Percentiles rank a stretch among this genome's conserved stretches.
Conservation (phyloP, 2,329 filamentous ascomycete species). For the Sphaerulina vaccinii region DNA sequence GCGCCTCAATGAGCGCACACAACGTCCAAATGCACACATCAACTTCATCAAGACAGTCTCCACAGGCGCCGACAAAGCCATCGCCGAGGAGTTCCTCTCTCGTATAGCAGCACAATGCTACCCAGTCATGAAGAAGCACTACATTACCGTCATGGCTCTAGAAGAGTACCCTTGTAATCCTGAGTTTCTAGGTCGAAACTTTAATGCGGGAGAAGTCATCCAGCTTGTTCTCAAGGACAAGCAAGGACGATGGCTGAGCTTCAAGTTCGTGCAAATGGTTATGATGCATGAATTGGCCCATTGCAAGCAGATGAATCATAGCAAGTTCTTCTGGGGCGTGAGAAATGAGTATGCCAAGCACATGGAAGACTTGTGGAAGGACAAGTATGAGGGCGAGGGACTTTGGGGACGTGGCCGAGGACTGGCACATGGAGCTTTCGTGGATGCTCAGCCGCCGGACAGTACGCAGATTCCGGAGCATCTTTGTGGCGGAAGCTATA, state of each 20-base stretch:
- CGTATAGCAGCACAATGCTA: slow-evolving; percentile 77
- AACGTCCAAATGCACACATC: slow-evolving; percentile 74
- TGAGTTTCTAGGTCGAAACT: slow-evolving; percentile 85
- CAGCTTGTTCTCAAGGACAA: slow-evolving; percentile 77
- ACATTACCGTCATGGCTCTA: slow-evolving; percentile 53
- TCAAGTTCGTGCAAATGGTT: slow-evolving; percentile 84
- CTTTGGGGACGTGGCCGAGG: slow-evolving; percentile 74
- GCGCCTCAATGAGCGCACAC: slow-evolving; percentile 71
- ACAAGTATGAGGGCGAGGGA: slow-evolving; percentile 74
- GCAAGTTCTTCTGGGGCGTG: slow-evolving; percentile 75
- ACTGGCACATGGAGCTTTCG: slow-evolving; percentile 61
- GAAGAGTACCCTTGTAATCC: slow-evolving; percentile 79
- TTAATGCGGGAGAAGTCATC: slow-evolving; percentile 84
- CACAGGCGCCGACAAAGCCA: slow-evolving; percentile 48
- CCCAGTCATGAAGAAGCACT: slow-evolving; percentile 55
- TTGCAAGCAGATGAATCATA: slow-evolving; percentile 91
- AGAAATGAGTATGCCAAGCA: slow-evolving; percentile 70
- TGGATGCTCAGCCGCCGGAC: slow-evolving; percentile 60
- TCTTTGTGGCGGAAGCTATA: slow-evolving; percentile 78
- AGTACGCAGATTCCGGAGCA: slow-evolving; percentile 51
- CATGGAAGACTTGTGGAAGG: slow-evolving; percentile 68
- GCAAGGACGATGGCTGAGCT: slow-evolving; percentile 68
- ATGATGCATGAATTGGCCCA: slow-evolving; percentile 93
- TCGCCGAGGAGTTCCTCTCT: slow-evolving; percentile 68
- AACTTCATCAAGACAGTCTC: slow-evolving; percentile 78